These are phyloP conservation scores for Moringa oleifera DNA, from an alignment of 345 rosid species.

Conservation along the genomic window DNA sequence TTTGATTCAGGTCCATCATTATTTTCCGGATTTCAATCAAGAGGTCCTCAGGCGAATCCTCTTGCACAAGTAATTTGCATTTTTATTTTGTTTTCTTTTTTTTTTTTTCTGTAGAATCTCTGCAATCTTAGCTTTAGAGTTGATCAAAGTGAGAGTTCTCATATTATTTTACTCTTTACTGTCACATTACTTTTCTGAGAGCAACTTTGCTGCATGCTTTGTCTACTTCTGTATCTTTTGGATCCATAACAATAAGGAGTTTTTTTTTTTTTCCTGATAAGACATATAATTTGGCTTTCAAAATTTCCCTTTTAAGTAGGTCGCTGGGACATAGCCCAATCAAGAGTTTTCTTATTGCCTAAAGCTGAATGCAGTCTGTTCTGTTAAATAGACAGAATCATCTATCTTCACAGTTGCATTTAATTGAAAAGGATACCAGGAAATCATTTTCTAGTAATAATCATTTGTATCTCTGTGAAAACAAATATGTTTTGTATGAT, in stretches of 20 bases:
- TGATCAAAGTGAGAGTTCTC: background rate
- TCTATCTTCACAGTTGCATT: background rate
- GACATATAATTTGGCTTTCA: too few species aligned
- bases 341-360: background rate
- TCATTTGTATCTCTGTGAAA: constrained; percentile 1
- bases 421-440: background rate
- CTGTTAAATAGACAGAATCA: background rate
- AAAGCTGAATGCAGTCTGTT: background rate
- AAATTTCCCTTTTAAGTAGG: too few species aligned
- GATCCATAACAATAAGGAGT: too few species aligned
- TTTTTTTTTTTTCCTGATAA: too few species aligned
- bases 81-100: background rate
- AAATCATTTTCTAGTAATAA: background rate
- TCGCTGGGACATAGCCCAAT: too few species aligned
- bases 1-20: constrained; percentile 94
- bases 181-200: too few species aligned
- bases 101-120: too few species aligned
- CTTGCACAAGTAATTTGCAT: constrained; percentile 69
- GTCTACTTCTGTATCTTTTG: too few species aligned
- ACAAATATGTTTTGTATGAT: too few species aligned
- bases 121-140: background rate
- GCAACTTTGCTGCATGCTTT: too few species aligned
- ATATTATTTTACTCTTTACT: background rate
- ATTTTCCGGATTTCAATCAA: constrained; percentile 86
- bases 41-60: constrained; percentile 92